Base-by-base conservation (phyloP, 306 rosid genomes). In the Elaeagnus macrophylla region DNA sequence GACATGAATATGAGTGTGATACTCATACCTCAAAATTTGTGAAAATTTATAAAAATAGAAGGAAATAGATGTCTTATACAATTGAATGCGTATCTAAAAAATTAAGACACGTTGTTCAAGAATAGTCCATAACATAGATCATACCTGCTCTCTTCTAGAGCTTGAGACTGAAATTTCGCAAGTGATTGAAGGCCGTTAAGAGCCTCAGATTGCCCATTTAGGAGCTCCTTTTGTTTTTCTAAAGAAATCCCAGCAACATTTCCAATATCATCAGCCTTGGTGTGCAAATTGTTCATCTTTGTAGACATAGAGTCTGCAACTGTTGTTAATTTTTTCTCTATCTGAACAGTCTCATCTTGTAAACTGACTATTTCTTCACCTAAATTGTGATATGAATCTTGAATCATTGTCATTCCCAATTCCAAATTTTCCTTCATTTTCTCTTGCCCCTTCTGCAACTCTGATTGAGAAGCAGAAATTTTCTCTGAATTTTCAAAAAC, bases 71-170 rank as follows among this genome's bases (percentile, higher is more conserved):
- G n/a, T n/a, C n/a, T n/a, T n/a, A n/a, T n/a, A n/a, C n/a, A n/a
- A n/a, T n/a, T n/a, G n/a, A n/a, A n/a, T 25, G 32, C 32, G 4
- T 25, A 25, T 25, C 32, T 25, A 25, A 25, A 25, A 25, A 25
- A 2, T 25, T 25, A 1, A 3, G 4, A 25, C 32, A 3, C 32
- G 2, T 25, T 25, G 32, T 25, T 25, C 32, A 2, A 3, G 4
- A 25, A 25, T 2, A 25, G 32, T 25, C 4, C 32, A 25, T 25
- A 25, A 25, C 4, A 25, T 25, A 5, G 32, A 17, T 25, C 35
- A 8, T 74, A 81, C 96, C 88, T 76, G 85, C 83, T 85, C 58
- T 89, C 89, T 19, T 81, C 79, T 51, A 83, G 40, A 25, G 85
- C 95, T 73, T 85, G 72, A 32, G 79, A 67, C 56, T 81, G 87